Conservation (phyloP, 2,329 filamentous ascomycete genomes). For the Aaosphaeria pasadenensis region DNA sequence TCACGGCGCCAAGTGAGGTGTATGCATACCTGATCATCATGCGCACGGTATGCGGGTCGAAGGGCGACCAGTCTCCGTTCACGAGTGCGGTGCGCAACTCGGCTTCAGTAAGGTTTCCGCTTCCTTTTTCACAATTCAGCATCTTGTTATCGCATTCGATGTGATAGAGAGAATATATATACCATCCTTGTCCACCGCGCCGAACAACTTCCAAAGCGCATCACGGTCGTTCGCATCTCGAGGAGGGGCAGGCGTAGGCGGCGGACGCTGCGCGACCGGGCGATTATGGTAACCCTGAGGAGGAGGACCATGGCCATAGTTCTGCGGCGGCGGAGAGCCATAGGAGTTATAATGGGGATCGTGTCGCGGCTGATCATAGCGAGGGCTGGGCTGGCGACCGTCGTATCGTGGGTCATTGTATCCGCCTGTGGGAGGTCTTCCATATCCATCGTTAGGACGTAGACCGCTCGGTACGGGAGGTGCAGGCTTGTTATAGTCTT, state of each 20-base stretch:
- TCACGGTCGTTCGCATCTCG: conserved; percentile 64
- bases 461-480: conserved; percentile 31
- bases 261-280: conserved; percentile 49
- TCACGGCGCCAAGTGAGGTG: background rate
- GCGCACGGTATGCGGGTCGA: conserved; percentile 88
- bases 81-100: conserved; percentile 89
- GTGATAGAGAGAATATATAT: conserved; percentile 22
- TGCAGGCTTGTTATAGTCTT: conserved; percentile 45
- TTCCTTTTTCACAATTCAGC: conserved; percentile 47
- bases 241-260: conserved; percentile 48
- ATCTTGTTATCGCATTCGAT: background rate
- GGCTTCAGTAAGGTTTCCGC: conserved; percentile 77
- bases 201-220: conserved; percentile 76
- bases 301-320: conserved; percentile 53
- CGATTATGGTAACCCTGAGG: conserved; percentile 65
- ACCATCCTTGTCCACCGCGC: conserved; percentile 86
- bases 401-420: conserved; percentile 34
- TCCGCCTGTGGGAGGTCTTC: conserved; percentile 35
- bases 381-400: conserved; percentile 15
- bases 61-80: conserved; percentile 93
- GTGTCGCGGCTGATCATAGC: conserved; percentile 20
- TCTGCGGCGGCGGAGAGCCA: conserved; percentile 46
- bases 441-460: conserved; percentile 35
- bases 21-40: conserved; percentile 78
- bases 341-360: conserved; percentile 35